Evolutionary conservation across 2,329 filamentous ascomycete species (phyloP).

Genomic region (Orbilia ellipsospora): DNA sequence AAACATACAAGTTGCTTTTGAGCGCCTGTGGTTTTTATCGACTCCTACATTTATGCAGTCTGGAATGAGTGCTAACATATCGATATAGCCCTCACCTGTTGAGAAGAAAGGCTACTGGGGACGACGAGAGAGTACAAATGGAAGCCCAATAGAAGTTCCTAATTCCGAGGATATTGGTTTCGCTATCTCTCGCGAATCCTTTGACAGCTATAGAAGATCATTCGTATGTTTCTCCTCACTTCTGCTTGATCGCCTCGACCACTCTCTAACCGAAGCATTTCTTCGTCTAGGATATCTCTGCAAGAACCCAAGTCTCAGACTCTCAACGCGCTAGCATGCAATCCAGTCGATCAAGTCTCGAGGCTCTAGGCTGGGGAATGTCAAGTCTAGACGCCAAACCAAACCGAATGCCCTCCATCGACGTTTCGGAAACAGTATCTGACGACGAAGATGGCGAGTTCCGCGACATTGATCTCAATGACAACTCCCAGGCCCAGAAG

Average conservation of each 20-base stretch:
- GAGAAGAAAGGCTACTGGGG: slow-evolving; percentile 86
- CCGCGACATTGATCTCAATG: slow-evolving; percentile 87
- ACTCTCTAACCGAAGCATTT: neutral
- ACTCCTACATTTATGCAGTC: neutral
- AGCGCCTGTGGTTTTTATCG: neutral
- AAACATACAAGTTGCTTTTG: neutral
- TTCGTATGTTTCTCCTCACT: slow-evolving; percentile 75
- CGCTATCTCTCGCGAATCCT: slow-evolving; percentile 94
- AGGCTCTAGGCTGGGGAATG: slow-evolving; percentile 62
- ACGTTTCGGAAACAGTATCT: slow-evolving; percentile 67
- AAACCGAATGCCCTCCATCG: slow-evolving; percentile 71
- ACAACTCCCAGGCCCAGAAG: slow-evolving; percentile 77
- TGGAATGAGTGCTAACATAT: slow-evolving; percentile 26
- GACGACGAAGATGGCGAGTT: slow-evolving; percentile 75
- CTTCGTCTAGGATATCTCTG: slow-evolving; percentile 81
- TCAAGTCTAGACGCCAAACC: slow-evolving; percentile 83
- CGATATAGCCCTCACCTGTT: slow-evolving; percentile 79
- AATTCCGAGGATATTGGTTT: slow-evolving; percentile 74
- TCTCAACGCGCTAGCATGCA: slow-evolving; percentile 65
- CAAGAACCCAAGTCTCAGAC: slow-evolving; percentile 78
- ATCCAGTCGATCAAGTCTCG: slow-evolving; percentile 62
- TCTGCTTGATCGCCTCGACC: neutral
- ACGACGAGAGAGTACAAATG: slow-evolving; percentile 65
- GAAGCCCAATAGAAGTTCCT: slow-evolving; percentile 68
- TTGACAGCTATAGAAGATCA: slow-evolving; percentile 94